Base-by-base conservation (phyloP, 257 asterid genomes). In the Solanum tacnaense region DNA sequence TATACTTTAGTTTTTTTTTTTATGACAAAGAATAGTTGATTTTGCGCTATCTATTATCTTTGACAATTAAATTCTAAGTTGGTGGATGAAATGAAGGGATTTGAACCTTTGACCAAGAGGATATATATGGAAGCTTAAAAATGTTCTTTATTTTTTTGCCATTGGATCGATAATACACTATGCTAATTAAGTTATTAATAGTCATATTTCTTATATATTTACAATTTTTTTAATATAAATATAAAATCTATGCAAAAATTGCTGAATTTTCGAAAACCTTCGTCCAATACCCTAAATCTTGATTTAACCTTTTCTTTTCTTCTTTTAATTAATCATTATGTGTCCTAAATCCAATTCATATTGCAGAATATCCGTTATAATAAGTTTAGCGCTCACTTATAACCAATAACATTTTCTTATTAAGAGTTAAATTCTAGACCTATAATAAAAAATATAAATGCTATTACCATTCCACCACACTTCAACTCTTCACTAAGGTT, bases 401-500 rank as follows among this genome's bases (percentile, higher is more conserved):
- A 4, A 34, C 13, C 23, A 70, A 16, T 1, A 34, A 34, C 4
- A 34, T 2, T 9, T 6, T 9, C 4, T 16, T 71, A 32, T 31
- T 73, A 73, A 34, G 29, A 34, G 1, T 73, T 9, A 20, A 73
- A 34, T 73, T 18, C 2, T 4, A 34, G 8, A 32, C 3, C 4
- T 72, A 4, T 4, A 4, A 72, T 72, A 7, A 32, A 72, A 31
- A 32, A 16, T 6, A 15, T 67, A 70, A 13, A 70, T 0, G 1
- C 23, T 15, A 31, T 16, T 71, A 71, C 41, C 41, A 18, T 34
- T 18, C 36, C 23, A 36, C 49, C 44, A 21, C n/a, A 56, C 34
- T 60, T 31, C 39, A 23, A 86, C 75, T 81, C 91, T 89, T 90
- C 87, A 88, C 92, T 88, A 89, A 71, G 90, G 91, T 89, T 89